Evolutionary conservation across 2,329 filamentous ascomycete species (phyloP).

Genomic region (Apiospora hydei): DNA sequence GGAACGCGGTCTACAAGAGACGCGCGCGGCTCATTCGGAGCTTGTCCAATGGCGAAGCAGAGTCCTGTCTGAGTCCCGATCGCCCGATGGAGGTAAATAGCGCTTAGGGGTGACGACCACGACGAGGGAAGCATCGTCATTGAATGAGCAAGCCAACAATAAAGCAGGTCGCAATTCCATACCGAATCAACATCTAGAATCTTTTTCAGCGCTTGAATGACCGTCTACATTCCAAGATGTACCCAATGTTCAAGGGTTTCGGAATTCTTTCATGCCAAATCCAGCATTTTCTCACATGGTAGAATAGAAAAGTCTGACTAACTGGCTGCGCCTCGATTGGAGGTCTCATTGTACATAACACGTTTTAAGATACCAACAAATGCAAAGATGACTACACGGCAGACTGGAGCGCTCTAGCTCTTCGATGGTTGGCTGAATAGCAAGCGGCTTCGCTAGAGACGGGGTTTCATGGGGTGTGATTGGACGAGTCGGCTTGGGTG

Average conservation of each 20-base stretch:
- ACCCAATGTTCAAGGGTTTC: no score
- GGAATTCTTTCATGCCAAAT: no score
- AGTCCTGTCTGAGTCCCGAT: background rate
- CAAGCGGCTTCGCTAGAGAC: slow-evolving; percentile 31
- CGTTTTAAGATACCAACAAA: slow-evolving; percentile 25
- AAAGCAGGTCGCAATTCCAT: background rate
- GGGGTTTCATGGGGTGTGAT: slow-evolving; percentile 32
- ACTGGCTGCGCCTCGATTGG: slow-evolving; percentile 1
- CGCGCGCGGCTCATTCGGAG: slow-evolving; percentile 35
- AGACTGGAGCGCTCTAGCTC: slow-evolving; percentile 23
- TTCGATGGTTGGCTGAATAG: slow-evolving; percentile 27
- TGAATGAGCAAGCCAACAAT: background rate
- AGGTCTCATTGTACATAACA: slow-evolving; percentile 31
- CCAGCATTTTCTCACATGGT: background rate
- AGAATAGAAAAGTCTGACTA: background rate
- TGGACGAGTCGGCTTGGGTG: slow-evolving; percentile 34
- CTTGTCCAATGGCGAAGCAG: slow-evolving; percentile 33
- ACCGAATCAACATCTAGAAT: no score
- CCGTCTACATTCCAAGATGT: no score
- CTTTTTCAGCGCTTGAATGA: no score
- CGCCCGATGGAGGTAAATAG: background rate
- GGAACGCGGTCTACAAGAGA: slow-evolving; percentile 34
- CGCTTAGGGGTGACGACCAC: background rate
- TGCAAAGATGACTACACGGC: slow-evolving; percentile 25
- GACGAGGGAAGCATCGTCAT: background rate